phyloP scores from a whole-genome alignment of 1,284 basidiomycete genomes.

The Cerioporus squamosus region DNA sequence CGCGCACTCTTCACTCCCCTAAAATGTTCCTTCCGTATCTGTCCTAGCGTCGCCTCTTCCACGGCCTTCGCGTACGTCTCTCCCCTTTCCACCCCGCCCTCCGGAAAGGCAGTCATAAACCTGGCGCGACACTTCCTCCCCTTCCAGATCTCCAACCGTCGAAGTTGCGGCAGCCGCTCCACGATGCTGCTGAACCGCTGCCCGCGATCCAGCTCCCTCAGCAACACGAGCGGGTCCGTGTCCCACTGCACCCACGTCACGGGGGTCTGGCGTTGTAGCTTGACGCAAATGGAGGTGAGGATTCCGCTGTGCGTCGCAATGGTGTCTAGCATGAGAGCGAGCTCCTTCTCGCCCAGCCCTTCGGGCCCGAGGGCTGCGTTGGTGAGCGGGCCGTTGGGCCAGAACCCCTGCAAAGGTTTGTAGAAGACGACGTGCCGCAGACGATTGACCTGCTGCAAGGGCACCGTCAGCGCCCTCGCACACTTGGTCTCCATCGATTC shows the following conservation, averaged over 20 bases:
- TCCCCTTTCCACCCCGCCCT: neutral
- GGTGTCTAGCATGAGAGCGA: neutral
- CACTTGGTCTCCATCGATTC: neutral
- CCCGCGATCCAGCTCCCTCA: neutral
- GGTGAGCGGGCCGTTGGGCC: neutral
- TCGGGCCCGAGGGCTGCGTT: neutral
- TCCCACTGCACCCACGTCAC: neutral
- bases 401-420: neutral
- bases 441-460: neutral
- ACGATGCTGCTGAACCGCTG: neutral
- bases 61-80: neutral
- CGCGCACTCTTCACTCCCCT: neutral
- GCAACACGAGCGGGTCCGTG: neutral
- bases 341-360: neutral
- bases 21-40: neutral
- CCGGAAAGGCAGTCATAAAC: neutral
- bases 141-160: constrained; percentile 1
- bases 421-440: constrained; percentile 1
- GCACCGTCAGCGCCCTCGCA: neutral
- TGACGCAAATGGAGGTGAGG: neutral
- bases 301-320: constrained; percentile 1
- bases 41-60: neutral
- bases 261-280: neutral
- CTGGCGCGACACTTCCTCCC: neutral
- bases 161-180: neutral